Conservation (phyloP, 2,329 filamentous ascomycete genomes). For the Verruconis gallopava region DNA sequence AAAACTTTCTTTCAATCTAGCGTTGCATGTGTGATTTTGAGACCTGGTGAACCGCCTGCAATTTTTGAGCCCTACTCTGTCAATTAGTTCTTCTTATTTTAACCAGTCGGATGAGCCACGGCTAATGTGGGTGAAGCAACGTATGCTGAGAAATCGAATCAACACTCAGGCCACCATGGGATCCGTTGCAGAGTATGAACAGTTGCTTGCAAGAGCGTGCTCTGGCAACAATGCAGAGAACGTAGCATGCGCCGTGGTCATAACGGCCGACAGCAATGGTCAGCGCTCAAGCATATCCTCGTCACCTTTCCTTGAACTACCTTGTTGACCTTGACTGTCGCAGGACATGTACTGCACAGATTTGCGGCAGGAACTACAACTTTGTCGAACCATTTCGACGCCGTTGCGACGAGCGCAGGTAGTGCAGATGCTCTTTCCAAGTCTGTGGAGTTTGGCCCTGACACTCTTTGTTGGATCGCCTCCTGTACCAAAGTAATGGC, state of each 20-base stretch:
- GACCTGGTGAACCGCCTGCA: too few relatives aligned
- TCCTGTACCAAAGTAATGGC: conserved; percentile 9
- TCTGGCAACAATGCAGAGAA: background rate
- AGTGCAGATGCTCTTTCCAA: background rate
- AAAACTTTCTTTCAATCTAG: too few relatives aligned
- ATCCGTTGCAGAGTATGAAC: conserved; percentile 5
- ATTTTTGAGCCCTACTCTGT: too few relatives aligned
- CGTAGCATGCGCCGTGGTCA: conserved; percentile 4
- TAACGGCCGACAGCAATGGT: conserved; percentile 4
- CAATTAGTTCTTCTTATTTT: too few relatives aligned
- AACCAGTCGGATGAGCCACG: too few relatives aligned
- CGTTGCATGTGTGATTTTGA: too few relatives aligned
- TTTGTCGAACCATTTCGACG: background rate
- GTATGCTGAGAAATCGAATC: background rate
- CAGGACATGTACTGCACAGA: conserved; percentile 1
- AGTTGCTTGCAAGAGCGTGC: conserved; percentile 1
- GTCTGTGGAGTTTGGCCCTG: background rate
- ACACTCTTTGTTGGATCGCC: conserved; percentile 8
- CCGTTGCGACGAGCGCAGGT: background rate
- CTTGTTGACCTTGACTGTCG: background rate
- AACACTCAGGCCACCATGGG: background rate
- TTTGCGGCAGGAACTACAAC: conserved; percentile 2
- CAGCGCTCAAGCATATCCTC: too few relatives aligned
- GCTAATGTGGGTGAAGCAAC: background rate
- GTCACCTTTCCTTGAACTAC: background rate